Conservation (phyloP, 2,329 filamentous ascomycete species). For the Dactylellina cionopaga region DNA sequence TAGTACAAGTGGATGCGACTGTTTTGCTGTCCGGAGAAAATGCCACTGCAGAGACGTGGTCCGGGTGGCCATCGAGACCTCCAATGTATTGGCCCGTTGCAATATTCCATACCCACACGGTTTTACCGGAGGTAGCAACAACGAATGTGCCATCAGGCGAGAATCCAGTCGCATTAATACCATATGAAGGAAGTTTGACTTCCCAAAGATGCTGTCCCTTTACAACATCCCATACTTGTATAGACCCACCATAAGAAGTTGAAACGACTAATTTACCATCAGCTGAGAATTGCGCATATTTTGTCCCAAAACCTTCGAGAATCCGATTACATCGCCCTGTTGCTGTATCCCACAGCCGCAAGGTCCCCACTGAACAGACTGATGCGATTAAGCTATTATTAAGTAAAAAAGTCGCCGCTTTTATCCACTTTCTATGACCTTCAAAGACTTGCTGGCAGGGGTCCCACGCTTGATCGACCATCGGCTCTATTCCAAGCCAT, state of each 20-base stretch:
- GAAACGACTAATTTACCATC: neutral
- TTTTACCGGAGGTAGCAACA: neutral
- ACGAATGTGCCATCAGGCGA: too few species aligned
- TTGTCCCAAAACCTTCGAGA: neutral
- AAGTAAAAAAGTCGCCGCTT: neutral
- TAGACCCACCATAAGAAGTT: neutral
- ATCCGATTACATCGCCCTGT: neutral
- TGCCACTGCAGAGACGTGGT: neutral
- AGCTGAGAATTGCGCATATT: neutral
- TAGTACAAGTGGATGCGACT: slow-evolving; percentile 63
- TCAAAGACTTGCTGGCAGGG: neutral
- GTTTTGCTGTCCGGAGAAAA: slow-evolving; percentile 89
- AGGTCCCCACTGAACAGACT: neutral
- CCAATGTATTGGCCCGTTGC: neutral
- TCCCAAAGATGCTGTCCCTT: neutral
- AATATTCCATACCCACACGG: neutral
- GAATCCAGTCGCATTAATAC: too few species aligned
- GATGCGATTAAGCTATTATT: slow-evolving; percentile 1
- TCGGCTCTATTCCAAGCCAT: neutral
- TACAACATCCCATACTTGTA: neutral
- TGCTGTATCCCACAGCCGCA: neutral
- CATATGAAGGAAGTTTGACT: too few species aligned
- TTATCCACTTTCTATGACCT: neutral
- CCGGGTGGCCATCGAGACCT: neutral
- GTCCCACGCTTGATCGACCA: neutral